Percentiles rank a stretch among this genome's conserved stretches.
Conservation (phyloP, 768 basidiomycete genomes). For the Pleurotus ostreatus region DNA sequence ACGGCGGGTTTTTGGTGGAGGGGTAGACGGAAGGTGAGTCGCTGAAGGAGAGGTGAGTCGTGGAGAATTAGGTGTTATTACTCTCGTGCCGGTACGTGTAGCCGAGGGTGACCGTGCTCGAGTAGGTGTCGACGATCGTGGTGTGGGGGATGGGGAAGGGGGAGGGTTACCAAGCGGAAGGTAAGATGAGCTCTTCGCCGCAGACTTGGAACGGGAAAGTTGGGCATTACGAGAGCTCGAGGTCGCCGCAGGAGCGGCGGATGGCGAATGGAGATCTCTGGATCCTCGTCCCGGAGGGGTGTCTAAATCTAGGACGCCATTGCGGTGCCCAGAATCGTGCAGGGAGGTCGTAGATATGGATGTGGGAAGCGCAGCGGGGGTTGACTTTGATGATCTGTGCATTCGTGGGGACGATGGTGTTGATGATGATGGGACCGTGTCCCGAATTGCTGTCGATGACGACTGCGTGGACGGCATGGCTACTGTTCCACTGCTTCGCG, state of each 20-base stretch:
- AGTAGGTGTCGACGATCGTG: conserved; percentile 21
- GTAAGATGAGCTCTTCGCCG: conserved; percentile 35
- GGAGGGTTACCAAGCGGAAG: conserved; percentile 33
- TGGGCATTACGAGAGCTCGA: conserved; percentile 29
- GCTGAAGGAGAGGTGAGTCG: conserved; percentile 45
- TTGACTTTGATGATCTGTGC: conserved; percentile 29
- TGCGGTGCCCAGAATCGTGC: background rate
- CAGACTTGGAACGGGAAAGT: conserved; percentile 24
- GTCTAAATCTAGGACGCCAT: conserved; percentile 4
- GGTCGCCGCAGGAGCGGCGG: conserved; percentile 45
- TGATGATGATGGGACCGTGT: background rate
- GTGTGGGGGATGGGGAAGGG: conserved; percentile 31
- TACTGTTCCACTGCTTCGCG: conserved; percentile 12
- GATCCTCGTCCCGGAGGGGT: conserved; percentile 29
- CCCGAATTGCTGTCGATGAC: conserved; percentile 16
- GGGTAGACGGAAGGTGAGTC: conserved; percentile 42
- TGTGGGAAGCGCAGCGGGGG: conserved; percentile 22
- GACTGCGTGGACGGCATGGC: conserved; percentile 11
- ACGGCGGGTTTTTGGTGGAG: conserved; percentile 12
- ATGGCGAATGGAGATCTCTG: conserved; percentile 38
- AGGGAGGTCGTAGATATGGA: conserved; percentile 21
- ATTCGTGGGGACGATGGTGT: conserved; percentile 15
- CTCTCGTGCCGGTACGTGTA: conserved; percentile 25
- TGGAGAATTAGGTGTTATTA: conserved; percentile 37
- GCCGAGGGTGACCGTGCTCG: conserved; percentile 38